Conservation (phyloP, 805 yeast species). For the Kuraishia molischiana region DNA sequence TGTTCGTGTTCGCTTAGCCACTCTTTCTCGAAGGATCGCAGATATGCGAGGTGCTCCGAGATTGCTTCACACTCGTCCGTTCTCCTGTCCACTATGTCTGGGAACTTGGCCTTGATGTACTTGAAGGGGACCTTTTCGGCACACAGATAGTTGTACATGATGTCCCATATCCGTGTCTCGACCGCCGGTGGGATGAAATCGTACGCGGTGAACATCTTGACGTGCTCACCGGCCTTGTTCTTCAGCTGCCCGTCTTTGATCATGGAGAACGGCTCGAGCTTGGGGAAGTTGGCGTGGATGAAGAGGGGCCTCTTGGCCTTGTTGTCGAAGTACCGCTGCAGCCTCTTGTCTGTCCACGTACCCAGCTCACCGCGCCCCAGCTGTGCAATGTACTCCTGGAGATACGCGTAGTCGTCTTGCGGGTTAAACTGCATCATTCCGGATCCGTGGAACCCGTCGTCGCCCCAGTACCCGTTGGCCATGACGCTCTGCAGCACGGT, state of each 20-base stretch:
- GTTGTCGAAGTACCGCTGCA: constrained; percentile 10
- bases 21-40: neutral
- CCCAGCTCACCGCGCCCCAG: neutral
- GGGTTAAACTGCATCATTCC: constrained; percentile 43
- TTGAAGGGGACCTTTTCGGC: neutral
- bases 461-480: constrained; percentile 39
- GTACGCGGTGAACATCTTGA: constrained; percentile 2
- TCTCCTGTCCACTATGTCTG: neutral
- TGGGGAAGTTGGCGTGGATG: constrained; percentile 38
- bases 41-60: neutral
- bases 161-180: constrained; percentile 1
- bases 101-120: neutral
- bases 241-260: constrained; percentile 2
- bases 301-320: constrained; percentile 9
- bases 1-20: neutral
- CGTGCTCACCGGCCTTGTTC: neutral
- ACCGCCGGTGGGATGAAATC: neutral
- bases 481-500: constrained; percentile 43
- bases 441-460: constrained; percentile 29
- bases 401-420: constrained; percentile 18
- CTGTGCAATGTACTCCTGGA: neutral
- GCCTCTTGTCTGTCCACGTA: neutral
- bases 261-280: constrained; percentile 25
- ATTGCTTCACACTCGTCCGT: constrained; percentile 1
- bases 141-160: constrained; percentile 1